Conservation (phyloP, 2,329 filamentous ascomycete genomes). For the Chaetomiaceae sp. region DNA sequence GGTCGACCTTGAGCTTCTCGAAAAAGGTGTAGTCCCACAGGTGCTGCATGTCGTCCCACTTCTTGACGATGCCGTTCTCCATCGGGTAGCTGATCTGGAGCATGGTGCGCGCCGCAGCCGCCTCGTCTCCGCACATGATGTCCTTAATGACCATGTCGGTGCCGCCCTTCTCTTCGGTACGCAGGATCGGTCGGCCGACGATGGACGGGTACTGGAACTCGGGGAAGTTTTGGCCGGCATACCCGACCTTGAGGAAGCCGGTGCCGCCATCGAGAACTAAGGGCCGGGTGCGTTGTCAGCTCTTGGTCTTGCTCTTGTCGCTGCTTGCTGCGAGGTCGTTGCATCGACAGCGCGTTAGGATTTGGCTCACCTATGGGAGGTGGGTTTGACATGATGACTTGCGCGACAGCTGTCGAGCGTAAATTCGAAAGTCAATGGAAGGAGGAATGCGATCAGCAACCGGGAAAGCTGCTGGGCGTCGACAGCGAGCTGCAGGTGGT, state of each 20-base stretch:
- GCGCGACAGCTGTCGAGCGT: background rate
- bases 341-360: background rate
- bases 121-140: conserved; percentile 99
- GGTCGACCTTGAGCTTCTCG: conserved; percentile 93
- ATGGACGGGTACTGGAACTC: conserved; percentile 98
- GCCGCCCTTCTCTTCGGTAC: conserved; percentile 78
- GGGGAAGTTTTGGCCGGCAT: conserved; percentile 98
- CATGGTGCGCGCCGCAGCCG: conserved; percentile 91
- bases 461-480: background rate
- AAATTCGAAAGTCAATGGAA: background rate
- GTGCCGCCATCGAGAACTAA: conserved; percentile 98
- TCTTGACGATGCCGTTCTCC: conserved; percentile 99
- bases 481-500: conserved; percentile 14
- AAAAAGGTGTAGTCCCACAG: conserved; percentile 98
- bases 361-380: conserved; percentile 41
- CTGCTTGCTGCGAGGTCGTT: conserved; percentile 1
- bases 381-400: conserved; percentile 43
- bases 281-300: conserved; percentile 23
- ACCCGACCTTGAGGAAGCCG: conserved; percentile 99
- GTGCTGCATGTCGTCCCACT: conserved; percentile 99
- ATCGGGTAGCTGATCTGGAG: conserved; percentile 98
- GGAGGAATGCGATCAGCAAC: background rate
- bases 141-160: conserved; percentile 75
- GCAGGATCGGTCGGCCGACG: conserved; percentile 93
- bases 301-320: background rate